Evolutionary conservation across 345 rosid genomes (phyloP).

Genomic region (Eucalyptus sideroxylon): DNA sequence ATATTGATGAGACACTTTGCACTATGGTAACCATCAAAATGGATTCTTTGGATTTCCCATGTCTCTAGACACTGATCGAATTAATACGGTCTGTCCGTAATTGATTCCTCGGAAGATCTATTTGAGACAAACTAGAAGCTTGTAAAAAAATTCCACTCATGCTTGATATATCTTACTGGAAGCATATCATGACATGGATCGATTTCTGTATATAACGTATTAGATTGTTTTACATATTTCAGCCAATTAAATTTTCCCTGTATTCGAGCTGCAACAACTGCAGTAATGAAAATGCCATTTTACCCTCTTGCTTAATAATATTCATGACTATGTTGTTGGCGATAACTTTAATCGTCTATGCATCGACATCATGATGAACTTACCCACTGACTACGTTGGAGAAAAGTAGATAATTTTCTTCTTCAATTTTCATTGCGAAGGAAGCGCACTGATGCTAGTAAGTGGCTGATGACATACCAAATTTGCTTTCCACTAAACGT

Average conservation of each 20-base stretch:
- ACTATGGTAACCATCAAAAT: not conserved
- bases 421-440: not conserved
- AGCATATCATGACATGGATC: not conserved
- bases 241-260: not conserved
- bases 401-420: not conserved
- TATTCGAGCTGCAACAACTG: not conserved
- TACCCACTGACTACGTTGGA: not conserved
- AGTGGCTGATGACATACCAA: not conserved
- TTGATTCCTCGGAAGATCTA: not conserved
- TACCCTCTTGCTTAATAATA: not conserved
- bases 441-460: not conserved
- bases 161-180: not conserved
- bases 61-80: not conserved
- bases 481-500: not conserved
- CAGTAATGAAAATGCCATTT: not conserved
- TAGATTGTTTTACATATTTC: not conserved
- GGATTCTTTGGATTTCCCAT: not conserved
- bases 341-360: not conserved
- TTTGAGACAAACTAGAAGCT: not conserved
- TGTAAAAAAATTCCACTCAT: not conserved
- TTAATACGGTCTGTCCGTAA: not conserved
- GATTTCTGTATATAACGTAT: not conserved
- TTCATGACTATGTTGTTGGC: not conserved
- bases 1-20: not conserved
- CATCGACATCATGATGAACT: not conserved